Conservation (phyloP, 306 rosid species). For the Sophora flavescens region DNA sequence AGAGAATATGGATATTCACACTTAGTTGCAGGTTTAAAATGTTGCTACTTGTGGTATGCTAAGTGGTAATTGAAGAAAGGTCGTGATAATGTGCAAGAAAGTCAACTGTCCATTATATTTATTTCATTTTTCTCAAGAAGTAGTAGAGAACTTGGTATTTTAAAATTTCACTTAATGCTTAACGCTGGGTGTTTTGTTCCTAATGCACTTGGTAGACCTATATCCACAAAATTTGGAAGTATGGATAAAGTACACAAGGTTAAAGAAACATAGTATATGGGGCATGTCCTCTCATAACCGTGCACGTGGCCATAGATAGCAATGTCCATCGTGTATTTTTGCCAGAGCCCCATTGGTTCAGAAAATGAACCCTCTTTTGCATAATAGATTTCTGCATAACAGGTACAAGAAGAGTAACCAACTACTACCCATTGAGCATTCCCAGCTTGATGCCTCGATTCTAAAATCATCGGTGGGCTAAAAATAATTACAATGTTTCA, state of each 20-base stretch:
- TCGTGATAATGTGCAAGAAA: background rate
- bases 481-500: background rate
- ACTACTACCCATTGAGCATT: slow-evolving; percentile 22
- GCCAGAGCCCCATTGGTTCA: slow-evolving; percentile 49
- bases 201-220: background rate
- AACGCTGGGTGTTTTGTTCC: background rate
- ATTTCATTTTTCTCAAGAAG: slow-evolving; percentile 24
- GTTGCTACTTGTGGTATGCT: slow-evolving; percentile 3
- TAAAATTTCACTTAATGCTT: background rate
- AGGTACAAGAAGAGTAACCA: slow-evolving; percentile 79
- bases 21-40: slow-evolving; percentile 23
- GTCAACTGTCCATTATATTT: background rate
- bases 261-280: slow-evolving; percentile 79
- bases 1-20: slow-evolving; percentile 26
- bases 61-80: background rate
- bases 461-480: background rate
- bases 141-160: background rate
- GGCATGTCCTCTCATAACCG: slow-evolving; percentile 82
- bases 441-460: background rate
- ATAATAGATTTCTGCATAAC: background rate
- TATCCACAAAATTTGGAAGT: background rate
- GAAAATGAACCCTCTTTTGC: too few species aligned
- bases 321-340: slow-evolving; percentile 81
- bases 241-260: slow-evolving; percentile 27
- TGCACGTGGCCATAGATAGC: slow-evolving; percentile 93